These are phyloP conservation scores for Fraxinus dipetala DNA, from an alignment of 305 asterid species.

Conservation along the genomic window DNA sequence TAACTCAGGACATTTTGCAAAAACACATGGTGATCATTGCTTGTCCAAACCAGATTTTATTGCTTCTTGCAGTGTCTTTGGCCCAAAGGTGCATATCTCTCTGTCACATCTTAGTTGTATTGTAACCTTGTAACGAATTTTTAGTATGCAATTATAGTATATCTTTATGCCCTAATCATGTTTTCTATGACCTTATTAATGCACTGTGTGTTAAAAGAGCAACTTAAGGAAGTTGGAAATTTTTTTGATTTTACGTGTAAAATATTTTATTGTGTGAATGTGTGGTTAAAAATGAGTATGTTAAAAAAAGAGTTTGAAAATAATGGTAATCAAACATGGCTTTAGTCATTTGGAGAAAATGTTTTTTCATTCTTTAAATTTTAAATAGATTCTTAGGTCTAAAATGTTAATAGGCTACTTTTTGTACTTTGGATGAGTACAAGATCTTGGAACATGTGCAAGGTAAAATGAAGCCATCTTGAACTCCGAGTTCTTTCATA, in stretches of 20 bases:
- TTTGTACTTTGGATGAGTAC: background rate
- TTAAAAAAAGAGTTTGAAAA: background rate
- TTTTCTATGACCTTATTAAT: background rate
- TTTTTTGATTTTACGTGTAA: no score
- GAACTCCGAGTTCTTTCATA: background rate
- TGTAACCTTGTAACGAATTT: background rate
- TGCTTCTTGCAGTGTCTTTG: conserved; percentile 84
- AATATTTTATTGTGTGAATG: no score
- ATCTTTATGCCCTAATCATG: background rate
- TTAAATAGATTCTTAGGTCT: background rate
- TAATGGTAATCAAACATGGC: background rate
- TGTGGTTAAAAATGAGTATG: no score
- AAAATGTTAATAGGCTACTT: background rate
- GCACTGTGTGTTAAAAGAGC: background rate
- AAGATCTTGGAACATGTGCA: background rate
- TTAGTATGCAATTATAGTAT: background rate
- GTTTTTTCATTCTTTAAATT: background rate
- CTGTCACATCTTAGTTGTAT: conserved; percentile 2
- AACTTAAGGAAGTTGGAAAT: background rate
- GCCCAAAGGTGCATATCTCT: conserved; percentile 59
- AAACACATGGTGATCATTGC: conserved; percentile 12
- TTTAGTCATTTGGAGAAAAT: background rate
- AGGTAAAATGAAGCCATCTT: background rate
- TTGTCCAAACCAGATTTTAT: conserved; percentile 54
- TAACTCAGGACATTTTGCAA: conserved; percentile 28